Evolutionary conservation across 2,329 filamentous ascomycete genomes (phyloP), one percentile per base, ranked within the genome.

Genomic region (Fonsecaea erecta): DNA sequence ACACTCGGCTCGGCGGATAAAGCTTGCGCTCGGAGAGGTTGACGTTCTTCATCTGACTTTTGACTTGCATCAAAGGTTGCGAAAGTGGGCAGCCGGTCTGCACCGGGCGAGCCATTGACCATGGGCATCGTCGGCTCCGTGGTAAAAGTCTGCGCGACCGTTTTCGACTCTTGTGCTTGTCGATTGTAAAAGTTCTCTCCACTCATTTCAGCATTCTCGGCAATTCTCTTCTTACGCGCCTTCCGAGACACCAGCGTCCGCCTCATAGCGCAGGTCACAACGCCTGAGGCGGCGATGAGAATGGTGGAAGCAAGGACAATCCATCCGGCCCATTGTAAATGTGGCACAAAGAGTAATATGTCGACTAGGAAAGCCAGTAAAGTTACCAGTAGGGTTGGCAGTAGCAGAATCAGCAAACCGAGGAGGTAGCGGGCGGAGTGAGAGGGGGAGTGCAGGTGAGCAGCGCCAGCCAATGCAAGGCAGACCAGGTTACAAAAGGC

Each of bases 181-280:
- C 89, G 85, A 73, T 89, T 90, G 78, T 96, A 97, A 76, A 90
- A 97, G 74, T 93, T 95, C 73, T 95, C 88, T 30, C 94, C 94
- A 75, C 91, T 98, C 93, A 98, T 98, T 76, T 98, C 93, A 7
- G 93, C 92, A 75, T 98, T 97, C 77, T 96, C 91, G 1, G 88
- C 92, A 75, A 98, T 96, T 52, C 92, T 87, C 81, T 89, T 92
- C 83, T 95, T 93, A 68, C 93, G 86, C n/a, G 93, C 91, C 80
- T 97, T 97, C 72, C 94, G 87, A 77, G 91, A 91, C 67, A 97
- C 91, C 63, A 98, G 82, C 1, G 93, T 96, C 66, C 94, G 88
- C 69, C 95, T 90, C 93, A 98, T 98, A 24, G 92, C 93, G 76
- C 93, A 99, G 8, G 93, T 93, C 37, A 97, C 88, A 63, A 99